Conservation (phyloP, 306 rosid species). For the Quercus rubra region DNA sequence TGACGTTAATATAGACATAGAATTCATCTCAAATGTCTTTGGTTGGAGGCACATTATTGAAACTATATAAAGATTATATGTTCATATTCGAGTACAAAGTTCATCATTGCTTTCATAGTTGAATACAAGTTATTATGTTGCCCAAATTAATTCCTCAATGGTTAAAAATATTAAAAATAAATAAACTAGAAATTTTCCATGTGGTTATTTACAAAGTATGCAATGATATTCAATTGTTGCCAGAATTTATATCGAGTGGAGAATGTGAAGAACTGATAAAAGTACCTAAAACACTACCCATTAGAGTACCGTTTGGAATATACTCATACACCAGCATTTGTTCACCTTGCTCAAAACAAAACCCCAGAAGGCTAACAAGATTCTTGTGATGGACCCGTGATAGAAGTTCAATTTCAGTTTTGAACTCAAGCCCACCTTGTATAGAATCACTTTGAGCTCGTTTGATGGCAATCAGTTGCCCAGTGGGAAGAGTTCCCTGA, state of each 20-base stretch:
- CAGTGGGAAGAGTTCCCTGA: constrained; percentile 34
- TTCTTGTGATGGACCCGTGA: constrained; percentile 60
- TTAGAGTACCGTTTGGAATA: constrained; percentile 43
- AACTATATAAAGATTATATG: neutral
- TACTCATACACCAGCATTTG: constrained; percentile 51
- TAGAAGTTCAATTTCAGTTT: constrained; percentile 54
- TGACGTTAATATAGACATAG: neutral
- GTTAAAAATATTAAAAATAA: too few species aligned
- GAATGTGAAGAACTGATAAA: neutral
- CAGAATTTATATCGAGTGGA: neutral
- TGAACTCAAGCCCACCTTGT: constrained; percentile 45
- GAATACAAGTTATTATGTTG: too few species aligned
- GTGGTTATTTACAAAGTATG: too few species aligned
- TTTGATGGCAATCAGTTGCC: constrained; percentile 48
- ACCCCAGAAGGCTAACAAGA: constrained; percentile 46
- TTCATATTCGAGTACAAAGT: neutral
- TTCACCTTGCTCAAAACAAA: constrained; percentile 53
- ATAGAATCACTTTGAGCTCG: constrained; percentile 35
- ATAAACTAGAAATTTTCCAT: too few species aligned
- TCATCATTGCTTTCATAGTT: neutral
- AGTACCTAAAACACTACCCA: constrained; percentile 41
- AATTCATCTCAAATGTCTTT: neutral
- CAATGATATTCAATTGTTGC: neutral
- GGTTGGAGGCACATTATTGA: neutral
- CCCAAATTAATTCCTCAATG: too few species aligned